Evolutionary conservation across 176 grass and related monocot genomes (phyloP), one percentile per base, ranked within the genome.

Genomic region (Chloris gayana): DNA sequence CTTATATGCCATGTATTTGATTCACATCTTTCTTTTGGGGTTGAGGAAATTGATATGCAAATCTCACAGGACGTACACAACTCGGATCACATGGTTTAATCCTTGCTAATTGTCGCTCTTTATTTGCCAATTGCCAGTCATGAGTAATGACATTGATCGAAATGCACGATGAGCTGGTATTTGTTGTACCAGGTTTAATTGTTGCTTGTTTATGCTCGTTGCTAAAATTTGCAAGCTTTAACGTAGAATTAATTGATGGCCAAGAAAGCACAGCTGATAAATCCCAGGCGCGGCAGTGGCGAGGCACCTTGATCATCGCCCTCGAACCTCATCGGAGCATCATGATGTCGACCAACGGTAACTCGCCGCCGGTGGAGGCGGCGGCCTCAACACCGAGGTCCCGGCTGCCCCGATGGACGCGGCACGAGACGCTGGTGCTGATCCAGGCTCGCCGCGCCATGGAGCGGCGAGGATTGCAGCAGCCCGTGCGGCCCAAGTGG

Each of bases 361-460:
- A 32, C 66, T 81, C 83, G 5, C 72, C 82, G 11, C 4, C 45
- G 64, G 46, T 26, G 22, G 76, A 37, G 76, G 70, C 73, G 59
- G 31, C 42, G 2, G 60, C 27, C 2, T 30, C 75, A 0, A 71
- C 80, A 12, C 79, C 74, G 31, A 76, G 88, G 32, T 83, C 84
- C 26, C 80, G 89, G 18, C 81, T 91, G 30, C 85, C 89, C 1
- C 77, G 89, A 67, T 91, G 82, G 89, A 91, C 89, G 81, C 89
- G 89, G 58, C 77, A 87, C 85, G 89, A 91, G 77, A 91, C 85
- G 24, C 21, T 91, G 65, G 89, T 91, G 19, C 81, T 91, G 70
- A 81, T 91, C 85, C 81, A 87, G 77, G 85, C 80, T 14, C 29
- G 80, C 77, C 85, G 72, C 38, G 81, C 76, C 44, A 80, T 71